These are phyloP conservation scores for Neltuma alba DNA, from an alignment of 306 rosid genomes.

Conservation along the genomic window DNA sequence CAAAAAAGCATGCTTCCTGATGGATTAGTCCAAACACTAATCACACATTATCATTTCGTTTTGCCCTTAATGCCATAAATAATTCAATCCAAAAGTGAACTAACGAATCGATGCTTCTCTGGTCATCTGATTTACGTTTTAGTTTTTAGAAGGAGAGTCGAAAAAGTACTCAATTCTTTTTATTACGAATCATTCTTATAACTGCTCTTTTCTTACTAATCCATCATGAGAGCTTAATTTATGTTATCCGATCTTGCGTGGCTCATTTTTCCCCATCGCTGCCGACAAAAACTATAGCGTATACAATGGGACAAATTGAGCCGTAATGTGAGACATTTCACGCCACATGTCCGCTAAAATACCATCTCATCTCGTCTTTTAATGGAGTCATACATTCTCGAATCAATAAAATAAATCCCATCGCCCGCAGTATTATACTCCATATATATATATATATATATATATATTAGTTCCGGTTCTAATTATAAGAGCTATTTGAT, in stretches of 20 bases:
- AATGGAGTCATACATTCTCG: slow-evolving; percentile 11
- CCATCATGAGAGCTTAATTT: background rate
- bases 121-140: background rate
- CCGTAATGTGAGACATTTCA: background rate
- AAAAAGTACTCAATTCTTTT: background rate
- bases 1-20: too few species aligned
- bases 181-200: background rate
- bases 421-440: slow-evolving; percentile 23
- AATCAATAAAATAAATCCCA: slow-evolving; percentile 40
- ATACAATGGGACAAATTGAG: background rate
- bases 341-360: background rate
- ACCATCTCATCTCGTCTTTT: slow-evolving; percentile 5
- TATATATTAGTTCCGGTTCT: too few species aligned
- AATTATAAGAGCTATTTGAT: too few species aligned
- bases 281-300: background rate
- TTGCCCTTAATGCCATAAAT: background rate
- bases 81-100: too few species aligned
- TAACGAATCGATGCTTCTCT: background rate
- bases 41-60: background rate
- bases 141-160: background rate
- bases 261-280: slow-evolving; percentile 1
- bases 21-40: background rate
- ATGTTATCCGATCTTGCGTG: background rate
- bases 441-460: too few species aligned
- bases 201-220: background rate